Percentiles rank a stretch among this genome's conserved stretches.
phyloP scores from a whole-genome alignment of 73 alveolate species.

The Uronychia binucleata region DNA sequence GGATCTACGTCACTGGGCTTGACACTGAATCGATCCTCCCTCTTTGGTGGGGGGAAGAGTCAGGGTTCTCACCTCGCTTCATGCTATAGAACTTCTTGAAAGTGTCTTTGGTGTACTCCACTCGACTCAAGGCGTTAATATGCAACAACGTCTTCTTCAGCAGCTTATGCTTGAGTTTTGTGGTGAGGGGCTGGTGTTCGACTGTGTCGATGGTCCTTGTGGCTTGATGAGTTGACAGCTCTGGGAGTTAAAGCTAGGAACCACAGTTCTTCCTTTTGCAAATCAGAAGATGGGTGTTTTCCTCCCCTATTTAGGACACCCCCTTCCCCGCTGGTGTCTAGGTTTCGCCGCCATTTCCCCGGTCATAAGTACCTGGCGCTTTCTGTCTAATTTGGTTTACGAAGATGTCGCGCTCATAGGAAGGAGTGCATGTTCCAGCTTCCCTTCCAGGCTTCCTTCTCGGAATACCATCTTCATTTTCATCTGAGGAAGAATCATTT shows the following conservation, averaged over 20 bases:
- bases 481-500: no score
- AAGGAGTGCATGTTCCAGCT: not conserved
- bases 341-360: not conserved
- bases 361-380: not conserved
- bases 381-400: not conserved
- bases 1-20: no score
- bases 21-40: no score
- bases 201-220: not conserved
- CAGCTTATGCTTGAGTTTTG: not conserved
- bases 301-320: not conserved
- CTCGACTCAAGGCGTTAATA: not conserved
- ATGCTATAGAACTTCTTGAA: not conserved
- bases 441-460: not conserved
- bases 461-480: not conserved
- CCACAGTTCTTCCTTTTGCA: constrained; percentile 2
- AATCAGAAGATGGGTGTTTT: not conserved
- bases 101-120: not conserved
- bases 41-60: no score
- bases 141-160: not conserved
- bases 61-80: not conserved
- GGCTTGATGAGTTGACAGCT: not conserved
- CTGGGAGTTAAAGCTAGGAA: not conserved
- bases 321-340: not conserved
- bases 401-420: not conserved
- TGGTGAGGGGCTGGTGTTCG: not conserved